phyloP scores from a whole-genome alignment of 2,329 filamentous ascomycete genomes.

The Fusarium secorum region DNA sequence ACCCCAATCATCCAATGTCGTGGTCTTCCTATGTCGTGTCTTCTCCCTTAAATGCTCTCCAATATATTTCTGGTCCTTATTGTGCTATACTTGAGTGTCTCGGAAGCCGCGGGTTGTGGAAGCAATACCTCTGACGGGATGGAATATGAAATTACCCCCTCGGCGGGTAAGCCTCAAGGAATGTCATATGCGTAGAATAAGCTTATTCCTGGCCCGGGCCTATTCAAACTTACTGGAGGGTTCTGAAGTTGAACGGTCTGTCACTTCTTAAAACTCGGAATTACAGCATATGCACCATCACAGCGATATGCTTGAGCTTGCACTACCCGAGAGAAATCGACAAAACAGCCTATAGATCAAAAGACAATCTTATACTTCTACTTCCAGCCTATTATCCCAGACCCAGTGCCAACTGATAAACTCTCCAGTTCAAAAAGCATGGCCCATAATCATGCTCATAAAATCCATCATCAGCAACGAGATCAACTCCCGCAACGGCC shows the following conservation, averaged over 20 bases:
- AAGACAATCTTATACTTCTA: background rate
- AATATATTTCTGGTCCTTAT: background rate
- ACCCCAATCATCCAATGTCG: rapidly evolving
- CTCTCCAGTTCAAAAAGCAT: no score
- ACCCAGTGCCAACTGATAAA: background rate
- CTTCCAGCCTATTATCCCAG: background rate
- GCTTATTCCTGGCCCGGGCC: no score
- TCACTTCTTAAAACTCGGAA: background rate
- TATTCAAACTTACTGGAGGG: no score
- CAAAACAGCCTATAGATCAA: background rate
- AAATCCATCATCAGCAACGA: background rate
- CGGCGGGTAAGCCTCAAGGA: no score
- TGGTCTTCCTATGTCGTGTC: background rate
- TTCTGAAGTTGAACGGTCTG: no score
- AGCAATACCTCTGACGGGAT: no score
- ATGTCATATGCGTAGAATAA: no score
- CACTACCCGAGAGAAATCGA: background rate
- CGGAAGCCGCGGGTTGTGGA: no score
- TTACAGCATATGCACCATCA: no score
- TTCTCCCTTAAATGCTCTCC: background rate
- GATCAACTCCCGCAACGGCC: background rate
- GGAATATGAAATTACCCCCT: no score
- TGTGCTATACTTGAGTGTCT: background rate
- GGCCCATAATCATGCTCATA: background rate
- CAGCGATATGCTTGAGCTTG: no score